Evolutionary conservation across 192 early-diverging fungal genomes (phyloP).

Genomic region (Coemansia umbellata): DNA sequence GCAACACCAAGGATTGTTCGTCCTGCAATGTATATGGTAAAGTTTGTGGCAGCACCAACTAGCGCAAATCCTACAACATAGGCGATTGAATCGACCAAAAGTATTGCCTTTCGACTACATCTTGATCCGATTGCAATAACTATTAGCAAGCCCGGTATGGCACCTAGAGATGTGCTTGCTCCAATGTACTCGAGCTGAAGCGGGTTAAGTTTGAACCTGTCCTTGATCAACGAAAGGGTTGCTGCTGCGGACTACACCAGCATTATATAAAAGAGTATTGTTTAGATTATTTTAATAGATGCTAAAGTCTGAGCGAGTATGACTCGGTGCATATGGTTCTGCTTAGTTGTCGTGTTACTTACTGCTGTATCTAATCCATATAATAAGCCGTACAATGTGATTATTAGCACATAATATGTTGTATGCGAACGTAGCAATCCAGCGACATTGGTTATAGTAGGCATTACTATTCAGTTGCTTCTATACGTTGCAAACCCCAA

Average conservation of each 20-base stretch:
- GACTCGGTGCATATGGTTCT: too few species aligned
- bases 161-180: slow-evolving; percentile 21
- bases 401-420: slow-evolving; percentile 13
- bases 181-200: slow-evolving; percentile 20
- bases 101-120: slow-evolving; percentile 7
- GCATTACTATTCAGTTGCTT: too few species aligned
- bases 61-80: slow-evolving; percentile 13
- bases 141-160: slow-evolving; percentile 20
- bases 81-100: slow-evolving; percentile 3
- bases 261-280: neutral
- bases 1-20: slow-evolving; percentile 18
- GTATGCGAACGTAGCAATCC: slow-evolving; percentile 4
- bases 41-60: slow-evolving; percentile 8
- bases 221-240: slow-evolving; percentile 11
- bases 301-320: too few species aligned
- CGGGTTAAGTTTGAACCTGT: neutral
- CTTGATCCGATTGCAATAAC: slow-evolving; percentile 1
- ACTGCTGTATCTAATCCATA: slow-evolving; percentile 35
- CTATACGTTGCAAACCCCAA: too few species aligned
- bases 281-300: neutral
- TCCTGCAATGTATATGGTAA: slow-evolving; percentile 10
- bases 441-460: too few species aligned
- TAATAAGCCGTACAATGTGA: slow-evolving; percentile 21
- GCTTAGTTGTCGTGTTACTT: slow-evolving; percentile 2
- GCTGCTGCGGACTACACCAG: slow-evolving; percentile 14